Evolutionary conservation across 495 filamentous ascomycete genomes (phyloP).

Genomic region (Podospora pseudopauciseta): DNA sequence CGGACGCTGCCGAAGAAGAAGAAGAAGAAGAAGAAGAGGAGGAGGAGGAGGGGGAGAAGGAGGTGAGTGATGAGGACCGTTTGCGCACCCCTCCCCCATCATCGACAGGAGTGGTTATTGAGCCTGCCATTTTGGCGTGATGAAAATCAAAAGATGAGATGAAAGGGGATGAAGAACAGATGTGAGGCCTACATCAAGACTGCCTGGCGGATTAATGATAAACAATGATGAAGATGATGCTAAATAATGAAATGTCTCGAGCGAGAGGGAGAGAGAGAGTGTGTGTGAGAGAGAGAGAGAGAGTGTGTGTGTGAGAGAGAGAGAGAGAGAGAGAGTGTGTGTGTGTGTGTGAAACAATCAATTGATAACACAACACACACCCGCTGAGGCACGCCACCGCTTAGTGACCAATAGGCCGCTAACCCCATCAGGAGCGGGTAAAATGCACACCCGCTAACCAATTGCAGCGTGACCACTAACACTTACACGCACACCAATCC

Average conservation of each 20-base stretch:
- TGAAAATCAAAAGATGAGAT: neutral
- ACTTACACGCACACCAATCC: neutral
- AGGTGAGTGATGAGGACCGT: neutral
- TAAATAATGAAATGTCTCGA: neutral
- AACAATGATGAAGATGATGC: neutral
- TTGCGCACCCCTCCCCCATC: neutral
- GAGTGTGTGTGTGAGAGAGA: no score
- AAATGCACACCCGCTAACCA: neutral
- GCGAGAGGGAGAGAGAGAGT: no score
- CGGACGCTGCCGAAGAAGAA: no score
- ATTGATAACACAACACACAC: neutral
- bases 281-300: no score
- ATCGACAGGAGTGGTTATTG: neutral
- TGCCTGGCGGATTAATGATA: no score
- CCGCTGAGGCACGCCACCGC: neutral
- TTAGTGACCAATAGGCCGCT: neutral
- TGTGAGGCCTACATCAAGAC: neutral
- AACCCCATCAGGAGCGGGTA: neutral
- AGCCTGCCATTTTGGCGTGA: neutral
- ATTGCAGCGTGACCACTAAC: neutral
- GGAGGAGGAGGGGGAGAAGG: neutral
- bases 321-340: neutral
- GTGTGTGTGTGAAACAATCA: neutral
- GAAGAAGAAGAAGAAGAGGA: neutral
- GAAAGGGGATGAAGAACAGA: neutral